Base-by-base conservation (phyloP, 192 early-diverging fungal genomes). In the Allomyces javanicus region DNA sequence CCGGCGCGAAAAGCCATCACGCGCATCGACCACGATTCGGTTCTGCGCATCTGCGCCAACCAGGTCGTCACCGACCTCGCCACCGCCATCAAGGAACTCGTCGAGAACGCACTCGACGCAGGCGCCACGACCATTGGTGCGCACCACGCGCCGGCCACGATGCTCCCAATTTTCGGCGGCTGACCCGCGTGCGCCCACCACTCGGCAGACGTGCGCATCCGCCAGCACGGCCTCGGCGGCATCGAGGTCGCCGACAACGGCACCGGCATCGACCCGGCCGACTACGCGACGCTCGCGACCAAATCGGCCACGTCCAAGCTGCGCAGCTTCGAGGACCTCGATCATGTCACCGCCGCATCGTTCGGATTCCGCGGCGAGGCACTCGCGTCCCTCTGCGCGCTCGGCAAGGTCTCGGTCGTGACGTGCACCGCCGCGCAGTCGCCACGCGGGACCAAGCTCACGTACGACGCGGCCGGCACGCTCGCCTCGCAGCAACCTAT, bases 361-460 rank as follows among this genome's bases (percentile, higher is more conserved):
- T 96, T 94, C 81, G 96, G 96, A 4, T 98, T 98, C 71, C 78
- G 88, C 27, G 93, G 92, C 0, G 94, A 99, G 63, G 96, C 96
- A 5, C 76, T 99, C 5, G 89, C 86, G 66, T 93, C 94, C 0
- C 71, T 99, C 0, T 93, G 92, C 65, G 85, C 89, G 1, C 67
- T 91, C n/a, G 74, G 82, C 12, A 74, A 77, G 26, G 70, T 78
- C 17, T 63, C 77, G 17, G 64, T 63, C 0, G 69, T 93, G 1
- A 74, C 22, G 24, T 78, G 79, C 9, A 89, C 89, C 19, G 74
- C 78, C 23, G 72, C 76, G 19, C 70, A 78, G 67, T 68, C 1
- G 84, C 83, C 4, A 68, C 74, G 12, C 7, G 96, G 88, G 9
- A 66, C 75, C 17, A 72, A 83, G 40, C 80, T 96, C 5, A 82